These are phyloP conservation scores for Fusarium sp. DNA, from an alignment of 2,329 filamentous ascomycete genomes.

Conservation along the genomic window DNA sequence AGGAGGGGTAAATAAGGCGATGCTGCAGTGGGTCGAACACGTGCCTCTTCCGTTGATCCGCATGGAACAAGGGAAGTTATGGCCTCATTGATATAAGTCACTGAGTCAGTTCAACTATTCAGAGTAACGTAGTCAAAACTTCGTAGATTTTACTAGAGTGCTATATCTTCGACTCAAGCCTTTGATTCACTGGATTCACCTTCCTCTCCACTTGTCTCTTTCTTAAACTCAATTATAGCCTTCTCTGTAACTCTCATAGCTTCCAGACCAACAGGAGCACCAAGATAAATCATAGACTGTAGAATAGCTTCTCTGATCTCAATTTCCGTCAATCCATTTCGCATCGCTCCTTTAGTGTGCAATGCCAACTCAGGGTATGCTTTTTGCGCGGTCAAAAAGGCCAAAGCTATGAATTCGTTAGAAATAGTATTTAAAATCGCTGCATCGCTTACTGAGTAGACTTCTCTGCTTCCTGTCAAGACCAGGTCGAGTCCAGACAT, in stretches of 20 bases:
- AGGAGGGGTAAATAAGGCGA: conserved; percentile 28
- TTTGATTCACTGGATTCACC: not conserved
- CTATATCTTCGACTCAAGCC: rapidly evolving
- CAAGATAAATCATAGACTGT: conserved; percentile 35
- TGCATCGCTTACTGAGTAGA: conserved; percentile 18
- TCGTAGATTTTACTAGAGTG: no score
- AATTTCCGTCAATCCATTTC: conserved; percentile 32
- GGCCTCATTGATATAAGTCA: not conserved
- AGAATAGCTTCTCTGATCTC: conserved; percentile 32
- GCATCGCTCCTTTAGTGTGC: conserved; percentile 28
- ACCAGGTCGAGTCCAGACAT: conserved; percentile 26
- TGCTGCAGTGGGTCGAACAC: conserved; percentile 21
- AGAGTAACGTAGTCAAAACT: not conserved
- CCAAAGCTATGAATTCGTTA: not conserved
- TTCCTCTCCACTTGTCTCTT: not conserved
- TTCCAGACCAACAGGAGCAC: conserved; percentile 28
- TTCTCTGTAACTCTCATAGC: conserved; percentile 34
- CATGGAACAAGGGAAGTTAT: conserved; percentile 25
- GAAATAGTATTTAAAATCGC: not conserved
- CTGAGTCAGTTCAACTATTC: not conserved
- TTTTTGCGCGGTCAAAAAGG: conserved; percentile 34
- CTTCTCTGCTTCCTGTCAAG: conserved; percentile 36
- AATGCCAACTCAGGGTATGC: conserved; percentile 24
- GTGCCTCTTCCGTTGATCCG: conserved; percentile 35
- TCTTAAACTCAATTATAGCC: conserved; percentile 18